Base-by-base conservation (phyloP, 2,329 filamentous ascomycete species). In the Colletotrichum sp. region DNA sequence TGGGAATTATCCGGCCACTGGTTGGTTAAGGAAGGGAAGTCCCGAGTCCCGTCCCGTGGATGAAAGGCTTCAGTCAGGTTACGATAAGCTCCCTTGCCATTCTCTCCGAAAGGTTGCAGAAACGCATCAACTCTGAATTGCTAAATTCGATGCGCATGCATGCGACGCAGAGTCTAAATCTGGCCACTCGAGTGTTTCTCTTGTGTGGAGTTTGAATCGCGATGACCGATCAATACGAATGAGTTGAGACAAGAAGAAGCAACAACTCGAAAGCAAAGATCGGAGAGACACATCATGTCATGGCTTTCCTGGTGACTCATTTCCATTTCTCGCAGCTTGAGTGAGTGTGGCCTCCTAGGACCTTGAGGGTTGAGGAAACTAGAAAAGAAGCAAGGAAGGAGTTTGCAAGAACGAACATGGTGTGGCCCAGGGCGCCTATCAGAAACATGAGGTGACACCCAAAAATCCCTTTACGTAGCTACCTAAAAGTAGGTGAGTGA, bases 231-330 rank as follows among this genome's bases (percentile, higher is more conserved):
- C 13, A 24, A 65, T 33, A 65, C 27, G 51, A 70, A 33, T 38
- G 51, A 38, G 61, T 29, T 55, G 67, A 73, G 54, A 73, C 61
- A 62, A 33, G 43, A 70, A 70, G 31, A 70, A 73, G 71, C 31
- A 70, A 70, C 31, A 51, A n/a, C n/a, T 55, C 33, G 54, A 70
- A 64, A 70, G 51, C 57, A 61, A 70, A 61, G n/a, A 47, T 57
- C 21, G 29, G 38, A 31, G 61, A 66, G 61, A 66, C 16, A 9
- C 34, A 43, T 55, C 54, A 61, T 62, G 27, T 11, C 51, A 54
- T 29, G 24, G 59, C 51, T 34, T 36, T 38, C 33, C 54, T 66
- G 21, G 33, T n/a, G n/a, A n/a, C 58, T 27, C 29, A 38, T 34
- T 12, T 12, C 15, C 43, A 47, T 47, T 9, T 47, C 62, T 54